Conservation (phyloP, 805 yeast species). For the Zygosaccharomyces siamensis region DNA sequence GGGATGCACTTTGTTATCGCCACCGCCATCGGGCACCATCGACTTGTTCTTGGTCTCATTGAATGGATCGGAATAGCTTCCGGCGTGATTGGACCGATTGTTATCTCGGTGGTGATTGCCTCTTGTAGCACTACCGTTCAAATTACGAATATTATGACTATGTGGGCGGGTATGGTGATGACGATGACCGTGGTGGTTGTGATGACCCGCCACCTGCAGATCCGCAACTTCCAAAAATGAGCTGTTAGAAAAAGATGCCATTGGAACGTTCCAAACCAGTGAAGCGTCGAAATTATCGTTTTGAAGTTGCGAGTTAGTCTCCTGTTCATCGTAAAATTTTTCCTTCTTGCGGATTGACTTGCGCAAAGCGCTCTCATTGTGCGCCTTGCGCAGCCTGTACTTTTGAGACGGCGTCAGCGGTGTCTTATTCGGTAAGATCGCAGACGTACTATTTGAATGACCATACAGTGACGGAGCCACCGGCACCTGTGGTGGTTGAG, state of each 20-base stretch:
- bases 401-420: constrained; percentile 41
- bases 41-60: neutral
- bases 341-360: constrained; percentile 35
- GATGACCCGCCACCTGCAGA: constrained; percentile 1
- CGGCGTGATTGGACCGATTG: neutral
- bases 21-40: neutral
- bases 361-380: constrained; percentile 34
- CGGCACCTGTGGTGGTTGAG: constrained; percentile 16
- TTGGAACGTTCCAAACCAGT: constrained; percentile 50
- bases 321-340: constrained; percentile 37
- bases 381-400: constrained; percentile 38
- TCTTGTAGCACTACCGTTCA: neutral
- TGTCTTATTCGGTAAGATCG: constrained; percentile 17
- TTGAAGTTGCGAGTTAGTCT: constrained; percentile 17
- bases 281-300: constrained; percentile 39
- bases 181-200: neutral
- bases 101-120: neutral
- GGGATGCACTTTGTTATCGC: neutral
- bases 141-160: neutral
- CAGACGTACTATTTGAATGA: constrained; percentile 19
- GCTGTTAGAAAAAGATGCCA: constrained; percentile 37
- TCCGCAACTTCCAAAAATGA: constrained; percentile 20
- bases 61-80: constrained; percentile 1
- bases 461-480: constrained; percentile 12
- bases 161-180: neutral